Conservation (phyloP, 331 rosid species). For the Arachis monticola region DNA sequence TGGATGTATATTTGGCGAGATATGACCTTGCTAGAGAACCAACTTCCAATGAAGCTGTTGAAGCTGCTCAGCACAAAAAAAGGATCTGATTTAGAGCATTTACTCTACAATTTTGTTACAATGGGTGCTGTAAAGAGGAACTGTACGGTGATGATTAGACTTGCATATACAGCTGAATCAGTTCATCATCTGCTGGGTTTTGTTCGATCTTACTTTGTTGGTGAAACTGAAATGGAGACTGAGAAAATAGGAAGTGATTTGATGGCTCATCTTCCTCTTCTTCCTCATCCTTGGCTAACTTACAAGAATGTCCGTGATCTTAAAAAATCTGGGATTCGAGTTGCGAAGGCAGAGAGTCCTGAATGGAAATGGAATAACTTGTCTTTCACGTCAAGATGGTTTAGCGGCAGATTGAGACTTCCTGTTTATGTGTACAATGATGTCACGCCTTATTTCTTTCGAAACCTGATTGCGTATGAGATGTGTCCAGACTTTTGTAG, state of each 20-base stretch:
- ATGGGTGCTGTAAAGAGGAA: fast-evolving
- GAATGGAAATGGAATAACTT: not conserved
- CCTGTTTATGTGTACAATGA: not conserved
- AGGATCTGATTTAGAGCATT: not conserved
- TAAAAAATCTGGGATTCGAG: slow-evolving; percentile 3
- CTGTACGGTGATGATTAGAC: not conserved
- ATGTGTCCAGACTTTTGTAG: slow-evolving; percentile 21
- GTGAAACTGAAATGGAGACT: not conserved
- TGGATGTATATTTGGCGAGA: not conserved
- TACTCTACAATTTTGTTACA: fast-evolving
- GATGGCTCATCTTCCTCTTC: not conserved
- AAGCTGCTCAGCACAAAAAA: not conserved
- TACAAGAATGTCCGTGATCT: slow-evolving; percentile 28
- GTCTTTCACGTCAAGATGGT: not conserved
- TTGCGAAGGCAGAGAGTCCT: not conserved
- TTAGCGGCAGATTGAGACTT: slow-evolving; percentile 28
- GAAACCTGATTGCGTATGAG: slow-evolving; percentile 28
- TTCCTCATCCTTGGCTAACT: not conserved
- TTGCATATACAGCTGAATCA: not conserved
- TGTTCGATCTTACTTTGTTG: not conserved
- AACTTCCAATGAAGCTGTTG: slow-evolving; percentile 42
- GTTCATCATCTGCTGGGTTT: slow-evolving; percentile 28
- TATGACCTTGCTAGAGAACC: slow-evolving; percentile 45
- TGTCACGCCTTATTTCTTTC: not conserved
- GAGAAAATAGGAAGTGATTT: not conserved